Base-by-base conservation (phyloP, 1,139 yeast genomes). In the Ashbya aceris region DNA sequence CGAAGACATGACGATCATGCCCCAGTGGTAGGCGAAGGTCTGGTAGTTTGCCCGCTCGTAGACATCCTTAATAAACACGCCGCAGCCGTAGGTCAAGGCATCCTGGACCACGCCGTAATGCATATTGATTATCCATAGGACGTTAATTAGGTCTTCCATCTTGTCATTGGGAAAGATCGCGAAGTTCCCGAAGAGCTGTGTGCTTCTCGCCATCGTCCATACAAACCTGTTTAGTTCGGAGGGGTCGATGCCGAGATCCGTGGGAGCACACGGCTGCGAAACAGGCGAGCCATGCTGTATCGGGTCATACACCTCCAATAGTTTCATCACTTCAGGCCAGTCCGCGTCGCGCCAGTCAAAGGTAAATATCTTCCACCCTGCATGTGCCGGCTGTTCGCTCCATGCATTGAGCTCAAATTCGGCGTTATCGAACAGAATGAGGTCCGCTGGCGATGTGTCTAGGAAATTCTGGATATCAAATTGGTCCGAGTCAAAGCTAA, bases 141-240 rank as follows among this genome's bases (percentile, higher is more conserved):
- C 17, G 20, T 27, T n/a, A 30, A 39, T 39, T 27, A 39, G 27
- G 9, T 8, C 20, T 8, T 39, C 41, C 27, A 39, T 26, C 11
- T 30, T 33, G 7, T 39, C 41, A 8, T 13, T 27, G 8, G 41
- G 41, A 14, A 39, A 39, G 10, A 39, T 8, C 9, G 35, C 7
- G 7, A 39, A 34, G 17, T 39, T 39, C 2, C 38, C 41, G 6
- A 36, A 35, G n/a, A 39, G 27, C 28, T 32, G 26, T 7, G 41
- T 39, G 2, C 33, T 39, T 9, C 27, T 23, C 10, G 41, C 37
- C 13, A 39, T 32, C 30, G 38, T 33, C 41, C 41, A 39, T n/a
- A 39, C 14, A 20, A 39, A 39, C 14, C 11, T 27, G 14, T 12
- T 39, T 11, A 39, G 20, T 8, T 33, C 27, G 9, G 17, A 20